A percentile compares a stretch with the other conserved stretches of the same genome.
Conservation (phyloP, 805 yeast genomes). For the Lachancea mirantina region DNA sequence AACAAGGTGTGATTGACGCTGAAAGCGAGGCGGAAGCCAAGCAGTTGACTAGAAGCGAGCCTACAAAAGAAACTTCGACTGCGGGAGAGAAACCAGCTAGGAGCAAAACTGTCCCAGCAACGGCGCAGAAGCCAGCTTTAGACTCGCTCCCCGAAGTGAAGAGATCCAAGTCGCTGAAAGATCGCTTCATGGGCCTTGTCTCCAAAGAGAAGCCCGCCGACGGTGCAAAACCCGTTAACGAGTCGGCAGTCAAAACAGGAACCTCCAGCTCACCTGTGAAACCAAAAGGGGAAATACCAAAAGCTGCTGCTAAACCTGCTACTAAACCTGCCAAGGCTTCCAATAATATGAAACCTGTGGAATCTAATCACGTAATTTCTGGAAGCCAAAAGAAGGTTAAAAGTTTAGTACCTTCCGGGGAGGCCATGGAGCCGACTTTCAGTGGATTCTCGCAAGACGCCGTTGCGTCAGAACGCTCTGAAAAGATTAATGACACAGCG, state of each 20-base stretch:
- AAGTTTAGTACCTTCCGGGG: too few relatives aligned
- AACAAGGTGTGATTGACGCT: slow-evolving; percentile 6
- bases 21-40: slow-evolving; percentile 1
- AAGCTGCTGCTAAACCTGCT: background rate
- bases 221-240: slow-evolving; percentile 1
- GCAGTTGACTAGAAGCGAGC: too few relatives aligned
- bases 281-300: background rate
- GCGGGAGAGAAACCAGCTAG: background rate
- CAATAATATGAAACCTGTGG: slow-evolving; percentile 1
- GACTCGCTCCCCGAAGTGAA: slow-evolving; percentile 1
- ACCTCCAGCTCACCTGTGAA: slow-evolving; percentile 1
- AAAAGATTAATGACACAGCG: slow-evolving; percentile 12
- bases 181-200: slow-evolving; percentile 1
- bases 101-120: background rate
- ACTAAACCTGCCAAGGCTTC: slow-evolving; percentile 1
- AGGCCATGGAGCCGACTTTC: slow-evolving; percentile 17
- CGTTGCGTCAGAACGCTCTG: slow-evolving; percentile 12
- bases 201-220: background rate
- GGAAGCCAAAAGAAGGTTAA: background rate
- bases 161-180: slow-evolving; percentile 4
- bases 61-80: too few relatives aligned
- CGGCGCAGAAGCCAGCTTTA: background rate
- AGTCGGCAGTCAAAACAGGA: background rate
- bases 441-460: slow-evolving; percentile 28
- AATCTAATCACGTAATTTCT: background rate